Conservation (phyloP, 768 basidiomycete genomes). For the Boletus subcaerulescens region DNA sequence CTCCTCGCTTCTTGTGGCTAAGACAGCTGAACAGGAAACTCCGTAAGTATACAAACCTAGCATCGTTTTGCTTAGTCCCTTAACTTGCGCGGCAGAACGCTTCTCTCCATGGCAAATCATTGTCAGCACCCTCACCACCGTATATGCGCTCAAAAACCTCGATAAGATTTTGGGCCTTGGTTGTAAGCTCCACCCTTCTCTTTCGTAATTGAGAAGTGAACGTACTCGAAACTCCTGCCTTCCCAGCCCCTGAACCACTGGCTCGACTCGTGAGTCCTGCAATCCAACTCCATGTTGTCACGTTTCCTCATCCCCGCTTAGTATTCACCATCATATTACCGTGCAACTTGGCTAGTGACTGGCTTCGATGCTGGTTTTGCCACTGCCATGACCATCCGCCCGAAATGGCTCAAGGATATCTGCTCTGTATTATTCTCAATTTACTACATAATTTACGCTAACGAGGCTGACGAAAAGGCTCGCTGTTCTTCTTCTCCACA, state of each 20-base stretch:
- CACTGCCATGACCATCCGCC: constrained; percentile 88
- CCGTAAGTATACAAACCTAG: constrained; percentile 40
- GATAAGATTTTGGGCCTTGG: constrained; percentile 83
- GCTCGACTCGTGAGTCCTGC: constrained; percentile 68
- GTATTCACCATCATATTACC: constrained; percentile 93
- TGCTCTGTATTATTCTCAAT: constrained; percentile 80
- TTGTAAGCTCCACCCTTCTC: constrained; percentile 40
- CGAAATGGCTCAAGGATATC: constrained; percentile 88
- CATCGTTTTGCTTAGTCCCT: neutral
- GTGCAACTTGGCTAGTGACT: constrained; percentile 92
- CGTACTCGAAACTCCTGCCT: neutral
- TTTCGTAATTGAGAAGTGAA: neutral
- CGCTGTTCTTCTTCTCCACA: neutral
- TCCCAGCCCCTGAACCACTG: constrained; percentile 85
- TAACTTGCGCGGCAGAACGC: constrained; percentile 44
- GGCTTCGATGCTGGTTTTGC: constrained; percentile 98
- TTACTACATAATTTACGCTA: constrained; percentile 88
- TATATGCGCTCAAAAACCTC: constrained; percentile 82
- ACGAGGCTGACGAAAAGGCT: constrained; percentile 96
- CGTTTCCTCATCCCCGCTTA: constrained; percentile 28
- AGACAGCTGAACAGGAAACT: constrained; percentile 55
- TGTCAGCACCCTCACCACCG: constrained; percentile 75
- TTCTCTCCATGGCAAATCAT: constrained; percentile 98
- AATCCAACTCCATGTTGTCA: neutral
- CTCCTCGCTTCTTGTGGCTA: constrained; percentile 68